These are phyloP conservation scores for Plasmodium fragile DNA, from an alignment of 169 alveolate genomes.

Conservation along the genomic window DNA sequence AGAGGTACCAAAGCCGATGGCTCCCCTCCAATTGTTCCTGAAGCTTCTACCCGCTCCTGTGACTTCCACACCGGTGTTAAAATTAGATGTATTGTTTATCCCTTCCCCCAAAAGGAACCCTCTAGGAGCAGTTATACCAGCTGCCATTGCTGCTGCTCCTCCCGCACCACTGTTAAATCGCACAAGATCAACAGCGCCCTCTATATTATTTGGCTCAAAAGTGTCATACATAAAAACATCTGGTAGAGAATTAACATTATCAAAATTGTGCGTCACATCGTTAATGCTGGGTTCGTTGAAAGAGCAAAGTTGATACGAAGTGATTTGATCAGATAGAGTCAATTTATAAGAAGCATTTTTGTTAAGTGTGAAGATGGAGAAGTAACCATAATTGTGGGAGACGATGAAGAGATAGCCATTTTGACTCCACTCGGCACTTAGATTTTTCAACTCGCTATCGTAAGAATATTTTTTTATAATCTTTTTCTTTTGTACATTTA, in stretches of 20 bases:
- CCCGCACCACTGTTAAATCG: background rate
- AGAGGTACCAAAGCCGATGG: background rate
- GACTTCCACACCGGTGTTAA: background rate
- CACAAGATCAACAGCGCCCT: background rate
- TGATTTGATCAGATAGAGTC: conserved; percentile 56
- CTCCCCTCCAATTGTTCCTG: background rate
- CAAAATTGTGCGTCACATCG: conserved; percentile 24
- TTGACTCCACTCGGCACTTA: conserved; percentile 57
- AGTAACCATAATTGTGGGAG: conserved; percentile 71
- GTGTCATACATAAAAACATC: conserved; percentile 46
- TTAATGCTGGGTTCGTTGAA: conserved; percentile 12
- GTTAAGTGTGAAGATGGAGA: conserved; percentile 61
- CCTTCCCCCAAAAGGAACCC: background rate
- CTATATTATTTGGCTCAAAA: background rate
- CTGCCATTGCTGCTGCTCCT: background rate
- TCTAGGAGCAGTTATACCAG: background rate
- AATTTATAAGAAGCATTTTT: conserved; percentile 36
- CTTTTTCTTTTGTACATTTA: conserved; percentile 52
- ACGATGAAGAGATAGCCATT: conserved; percentile 53
- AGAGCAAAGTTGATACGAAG: conserved; percentile 32
- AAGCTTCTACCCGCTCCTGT: background rate
- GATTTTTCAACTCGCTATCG: conserved; percentile 67
- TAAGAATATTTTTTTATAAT: conserved; percentile 70
- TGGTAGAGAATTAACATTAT: conserved; percentile 6
- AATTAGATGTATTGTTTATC: background rate